Base-by-base conservation (phyloP, 345 rosid genomes). In the Pseudoturritis turrita region DNA sequence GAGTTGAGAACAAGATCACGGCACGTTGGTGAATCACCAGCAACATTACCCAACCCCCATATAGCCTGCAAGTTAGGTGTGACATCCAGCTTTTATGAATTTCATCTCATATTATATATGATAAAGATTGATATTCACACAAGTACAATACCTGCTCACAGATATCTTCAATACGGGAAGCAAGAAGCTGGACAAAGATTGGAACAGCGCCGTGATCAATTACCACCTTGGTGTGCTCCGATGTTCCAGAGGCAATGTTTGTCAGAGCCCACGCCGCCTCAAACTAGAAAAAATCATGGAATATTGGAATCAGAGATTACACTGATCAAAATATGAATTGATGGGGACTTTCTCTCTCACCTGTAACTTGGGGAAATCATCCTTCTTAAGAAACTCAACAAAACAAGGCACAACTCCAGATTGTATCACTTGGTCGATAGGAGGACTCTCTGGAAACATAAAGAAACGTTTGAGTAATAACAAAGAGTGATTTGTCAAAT, bases 191-290 rank as follows among this genome's bases (percentile, higher is more conserved):
- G 18, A 85, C 85, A 79, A 88, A 86, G 39, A 84, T 61, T 7
- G 90, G 89, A 50, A 86, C 84, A 73, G 89, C 86, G 0, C 81
- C 87, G 43, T 85, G 89, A 60, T 86, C 89, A 63, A 85, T 85
- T 0, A 88, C 88, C 7, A 82, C 91, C 80, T 68, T 83, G 3
- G 95, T 86, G 55, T 86, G 81, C 52, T 86, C 84, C 19, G 86
- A 83, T 26, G 95, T 83, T 23, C 88, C 91, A 21, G 89, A 86
- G 21, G 89, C 91, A 75, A 88, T 86, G 67, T 85, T 88, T 54
- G 95, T 86, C 26, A 88, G 83, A 22, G 86, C 88, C 95, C 95
- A 86, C 60, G 95, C 91, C 4, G 91, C 91, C 78, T 88, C 91
- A 77, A 86, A 81, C 90, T 88, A 75, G n/a, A 73, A 9, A 53